phyloP scores from a whole-genome alignment of 305 asterid genomes.

The Nicotiana rustica region DNA sequence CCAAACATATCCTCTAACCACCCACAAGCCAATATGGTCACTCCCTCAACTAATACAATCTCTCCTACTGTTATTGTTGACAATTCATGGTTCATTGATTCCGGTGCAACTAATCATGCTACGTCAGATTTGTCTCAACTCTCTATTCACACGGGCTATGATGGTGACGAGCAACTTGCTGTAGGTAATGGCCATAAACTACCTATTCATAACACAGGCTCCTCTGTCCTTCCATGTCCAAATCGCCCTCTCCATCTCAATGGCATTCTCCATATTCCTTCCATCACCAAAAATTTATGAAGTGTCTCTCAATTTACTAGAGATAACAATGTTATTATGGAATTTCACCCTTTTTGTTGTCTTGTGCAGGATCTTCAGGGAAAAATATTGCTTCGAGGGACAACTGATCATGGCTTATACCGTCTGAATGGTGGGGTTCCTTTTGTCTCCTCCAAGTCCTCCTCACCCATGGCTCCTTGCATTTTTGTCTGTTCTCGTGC shows the following conservation, averaged over 20 bases:
- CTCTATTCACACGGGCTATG: neutral
- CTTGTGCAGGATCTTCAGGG: neutral
- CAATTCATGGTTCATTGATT: neutral
- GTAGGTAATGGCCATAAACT: constrained; percentile 12
- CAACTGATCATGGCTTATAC: neutral
- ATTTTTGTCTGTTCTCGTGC: neutral
- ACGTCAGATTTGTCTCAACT: neutral
- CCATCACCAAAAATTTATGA: neutral
- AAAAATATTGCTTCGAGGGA: neutral
- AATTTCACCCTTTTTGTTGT: constrained; percentile 16
- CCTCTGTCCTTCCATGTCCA: neutral
- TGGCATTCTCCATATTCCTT: neutral
- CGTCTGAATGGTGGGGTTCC: neutral
- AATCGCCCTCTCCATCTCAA: neutral
- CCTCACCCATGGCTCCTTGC: neutral
- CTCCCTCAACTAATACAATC: neutral
- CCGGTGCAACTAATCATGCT: neutral
- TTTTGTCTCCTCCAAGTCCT: neutral
- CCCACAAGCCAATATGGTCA: neutral
- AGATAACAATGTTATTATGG: constrained; percentile 20
- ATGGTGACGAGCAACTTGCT: neutral
- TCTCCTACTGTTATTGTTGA: neutral
- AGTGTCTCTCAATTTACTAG: neutral
- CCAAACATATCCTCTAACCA: neutral
- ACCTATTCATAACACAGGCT: neutral